These are phyloP conservation scores for Puccinia horiana DNA, from an alignment of 1,284 basidiomycete species.

Conservation along the genomic window DNA sequence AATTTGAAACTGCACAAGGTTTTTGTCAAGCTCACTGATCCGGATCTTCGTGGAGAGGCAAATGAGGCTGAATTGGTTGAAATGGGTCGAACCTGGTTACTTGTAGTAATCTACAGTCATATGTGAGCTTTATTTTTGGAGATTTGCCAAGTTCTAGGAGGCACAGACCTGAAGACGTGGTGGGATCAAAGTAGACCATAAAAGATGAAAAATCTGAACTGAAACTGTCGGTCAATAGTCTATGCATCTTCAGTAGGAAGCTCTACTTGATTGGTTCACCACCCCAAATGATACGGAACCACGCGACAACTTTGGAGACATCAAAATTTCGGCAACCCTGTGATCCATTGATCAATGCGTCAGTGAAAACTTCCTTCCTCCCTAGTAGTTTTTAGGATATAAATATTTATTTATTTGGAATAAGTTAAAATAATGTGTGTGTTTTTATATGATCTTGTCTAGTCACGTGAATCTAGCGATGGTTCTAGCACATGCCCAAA, in stretches of 20 bases:
- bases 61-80: constrained; percentile 23
- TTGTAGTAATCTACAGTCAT: constrained; percentile 39
- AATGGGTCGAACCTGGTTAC: constrained; percentile 25
- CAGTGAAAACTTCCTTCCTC: not conserved
- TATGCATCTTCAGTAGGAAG: constrained; percentile 38
- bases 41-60: constrained; percentile 1
- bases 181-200: not conserved
- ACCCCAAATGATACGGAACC: constrained; percentile 7
- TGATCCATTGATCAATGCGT: constrained; percentile 29
- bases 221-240: not conserved
- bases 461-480: constrained; percentile 21
- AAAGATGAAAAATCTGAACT: not conserved
- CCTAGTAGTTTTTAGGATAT: not conserved
- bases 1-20: constrained; percentile 31
- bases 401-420: not conserved
- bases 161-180: not conserved
- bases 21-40: constrained; percentile 41
- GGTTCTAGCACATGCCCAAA: constrained; percentile 18
- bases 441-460: not conserved
- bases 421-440: not conserved
- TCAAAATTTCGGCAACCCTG: constrained; percentile 10
- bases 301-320: not conserved
- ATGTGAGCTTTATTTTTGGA: constrained; percentile 6
- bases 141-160: not conserved
- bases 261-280: constrained; percentile 42